These are phyloP conservation scores for Sporothrix humicola DNA, from an alignment of 2,329 filamentous ascomycete species.

Conservation along the genomic window DNA sequence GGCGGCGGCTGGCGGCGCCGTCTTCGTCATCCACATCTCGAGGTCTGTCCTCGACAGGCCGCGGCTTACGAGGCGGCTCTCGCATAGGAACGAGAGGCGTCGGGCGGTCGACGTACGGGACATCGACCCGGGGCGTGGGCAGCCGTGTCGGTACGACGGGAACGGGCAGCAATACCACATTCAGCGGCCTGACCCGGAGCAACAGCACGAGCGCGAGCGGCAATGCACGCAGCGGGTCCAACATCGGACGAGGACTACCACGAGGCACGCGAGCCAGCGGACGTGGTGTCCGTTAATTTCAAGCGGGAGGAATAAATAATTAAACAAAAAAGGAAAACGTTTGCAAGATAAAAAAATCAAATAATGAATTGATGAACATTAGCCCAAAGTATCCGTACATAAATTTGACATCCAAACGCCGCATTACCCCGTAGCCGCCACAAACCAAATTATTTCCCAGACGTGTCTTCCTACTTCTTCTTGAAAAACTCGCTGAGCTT, in stretches of 20 bases:
- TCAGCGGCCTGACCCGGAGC: conserved; percentile 31
- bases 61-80: conserved; percentile 23
- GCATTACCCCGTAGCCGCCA: not conserved
- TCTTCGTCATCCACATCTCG: conserved; percentile 22
- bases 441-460: not conserved
- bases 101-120: conserved; percentile 25
- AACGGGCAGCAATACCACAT: conserved; percentile 25
- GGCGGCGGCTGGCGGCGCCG: conserved; percentile 45
- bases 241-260: conserved; percentile 55
- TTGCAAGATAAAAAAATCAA: conserved; percentile 19
- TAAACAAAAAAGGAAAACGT: too few relatives aligned
- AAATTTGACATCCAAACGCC: conserved; percentile 28
- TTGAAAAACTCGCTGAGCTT: conserved; percentile 95
- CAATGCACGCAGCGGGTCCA: conserved; percentile 44
- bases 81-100: conserved; percentile 26
- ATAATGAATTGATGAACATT: conserved; percentile 27
- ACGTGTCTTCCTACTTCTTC: conserved; percentile 57
- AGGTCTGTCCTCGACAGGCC: conserved; percentile 12
- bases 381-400: not conserved
- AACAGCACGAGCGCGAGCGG: conserved; percentile 24
- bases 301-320: conserved; percentile 32
- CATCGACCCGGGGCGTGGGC: conserved; percentile 15
- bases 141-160: not conserved
- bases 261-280: conserved; percentile 55
- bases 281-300: conserved; percentile 30